These are phyloP conservation scores for Acer saccharum DNA, from an alignment of 345 rosid genomes.

Conservation along the genomic window DNA sequence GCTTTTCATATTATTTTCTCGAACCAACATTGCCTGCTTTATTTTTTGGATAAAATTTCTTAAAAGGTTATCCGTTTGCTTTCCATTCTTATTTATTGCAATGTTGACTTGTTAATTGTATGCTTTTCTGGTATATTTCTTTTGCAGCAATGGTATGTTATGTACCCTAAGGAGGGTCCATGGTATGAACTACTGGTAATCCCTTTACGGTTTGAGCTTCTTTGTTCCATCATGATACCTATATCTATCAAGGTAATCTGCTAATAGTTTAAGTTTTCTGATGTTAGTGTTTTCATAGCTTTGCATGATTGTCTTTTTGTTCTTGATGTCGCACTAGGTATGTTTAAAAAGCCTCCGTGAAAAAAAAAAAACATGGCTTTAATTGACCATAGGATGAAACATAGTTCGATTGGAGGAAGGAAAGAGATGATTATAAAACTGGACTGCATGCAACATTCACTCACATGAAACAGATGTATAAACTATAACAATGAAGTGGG, in stretches of 20 bases:
- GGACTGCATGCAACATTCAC: neutral
- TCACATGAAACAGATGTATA: neutral
- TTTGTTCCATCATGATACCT: constrained; percentile 99
- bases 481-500: neutral
- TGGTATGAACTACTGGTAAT: constrained; percentile 96
- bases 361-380: constrained; percentile 2
- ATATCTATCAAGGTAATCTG: constrained; percentile 86
- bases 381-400: constrained; percentile 6
- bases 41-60: neutral
- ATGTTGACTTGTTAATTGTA: constrained; percentile 16
- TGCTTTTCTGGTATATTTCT: constrained; percentile 19
- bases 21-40: constrained; percentile 7
- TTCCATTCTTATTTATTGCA: neutral
- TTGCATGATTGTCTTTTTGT: neutral
- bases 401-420: neutral
- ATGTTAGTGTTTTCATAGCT: constrained; percentile 7
- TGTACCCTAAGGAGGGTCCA: constrained; percentile 84
- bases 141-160: constrained; percentile 96
- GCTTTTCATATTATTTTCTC: constrained; percentile 6
- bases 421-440: neutral
- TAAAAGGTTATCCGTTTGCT: neutral
- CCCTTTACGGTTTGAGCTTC: constrained; percentile 95
- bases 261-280: constrained; percentile 5
- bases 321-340: constrained; percentile 3
- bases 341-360: neutral